Percentiles rank a stretch among this genome's conserved stretches.
phyloP scores from a whole-genome alignment of 139 green algal genomes.

The Trebouxia sp. region DNA sequence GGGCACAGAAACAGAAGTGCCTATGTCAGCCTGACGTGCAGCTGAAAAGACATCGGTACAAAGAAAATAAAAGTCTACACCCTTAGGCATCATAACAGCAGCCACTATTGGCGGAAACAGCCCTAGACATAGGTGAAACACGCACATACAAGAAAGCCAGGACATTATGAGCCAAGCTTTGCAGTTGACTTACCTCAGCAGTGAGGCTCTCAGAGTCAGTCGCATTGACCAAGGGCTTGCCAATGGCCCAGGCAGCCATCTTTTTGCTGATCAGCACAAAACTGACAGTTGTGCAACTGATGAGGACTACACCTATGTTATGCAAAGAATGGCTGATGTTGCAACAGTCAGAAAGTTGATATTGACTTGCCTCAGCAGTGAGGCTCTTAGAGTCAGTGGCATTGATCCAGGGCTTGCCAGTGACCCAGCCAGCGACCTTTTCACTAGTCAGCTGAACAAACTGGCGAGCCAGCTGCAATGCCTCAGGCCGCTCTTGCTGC shows the following conservation, averaged over 20 bases:
- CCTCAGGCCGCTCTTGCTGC: conserved; percentile 45
- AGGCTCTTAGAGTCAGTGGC: conserved; percentile 61
- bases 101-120: too few species aligned
- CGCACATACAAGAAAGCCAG: not conserved
- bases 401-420: conserved; percentile 87
- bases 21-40: too few species aligned
- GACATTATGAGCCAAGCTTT: not conserved
- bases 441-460: conserved; percentile 57
- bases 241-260: conserved; percentile 63
- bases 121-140: too few species aligned
- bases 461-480: conserved; percentile 47
- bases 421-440: conserved; percentile 59
- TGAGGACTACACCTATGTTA: not conserved
- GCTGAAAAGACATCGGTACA: too few species aligned
- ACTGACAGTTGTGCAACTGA: not conserved
- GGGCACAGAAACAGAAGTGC: too few species aligned
- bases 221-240: conserved; percentile 85
- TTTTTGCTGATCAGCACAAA: conserved; percentile 40
- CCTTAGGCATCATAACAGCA: too few species aligned
- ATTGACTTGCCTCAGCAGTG: conserved; percentile 49
- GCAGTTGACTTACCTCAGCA: conserved; percentile 49
- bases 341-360: too few species aligned
- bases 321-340: not conserved
- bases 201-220: conserved; percentile 58
- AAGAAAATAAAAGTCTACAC: too few species aligned